Conservation (phyloP, 306 rosid genomes). For the Trifolium pratense region DNA sequence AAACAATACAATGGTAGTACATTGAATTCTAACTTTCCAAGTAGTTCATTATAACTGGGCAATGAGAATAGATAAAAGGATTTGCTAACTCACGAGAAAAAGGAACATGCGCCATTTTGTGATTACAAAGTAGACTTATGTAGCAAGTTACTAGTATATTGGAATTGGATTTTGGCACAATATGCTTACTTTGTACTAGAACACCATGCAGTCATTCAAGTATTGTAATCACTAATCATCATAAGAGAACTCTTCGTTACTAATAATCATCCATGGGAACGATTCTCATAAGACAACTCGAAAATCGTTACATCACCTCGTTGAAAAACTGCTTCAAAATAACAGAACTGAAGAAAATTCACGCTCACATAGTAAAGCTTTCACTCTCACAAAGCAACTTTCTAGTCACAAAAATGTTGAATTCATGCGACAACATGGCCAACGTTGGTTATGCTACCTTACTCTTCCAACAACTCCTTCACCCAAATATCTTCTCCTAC, state of each 20-base stretch:
- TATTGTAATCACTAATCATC: too few relatives aligned
- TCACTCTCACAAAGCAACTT: conserved; percentile 77
- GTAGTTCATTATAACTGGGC: too few relatives aligned
- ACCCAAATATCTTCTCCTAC: conserved; percentile 64
- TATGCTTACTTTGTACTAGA: too few relatives aligned
- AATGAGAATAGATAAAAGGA: too few relatives aligned
- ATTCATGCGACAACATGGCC: conserved; percentile 55
- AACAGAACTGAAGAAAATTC: conserved; percentile 55
- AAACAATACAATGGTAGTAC: too few relatives aligned
- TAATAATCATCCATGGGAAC: conserved; percentile 30
- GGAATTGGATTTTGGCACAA: too few relatives aligned
- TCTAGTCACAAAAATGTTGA: conserved; percentile 72
- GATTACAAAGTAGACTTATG: too few relatives aligned
- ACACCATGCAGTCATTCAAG: too few relatives aligned
- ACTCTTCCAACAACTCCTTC: conserved; percentile 58
- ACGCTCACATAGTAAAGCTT: conserved; percentile 54
- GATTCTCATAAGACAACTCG: conserved; percentile 51
- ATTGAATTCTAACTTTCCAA: too few relatives aligned
- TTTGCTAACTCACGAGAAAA: too few relatives aligned
- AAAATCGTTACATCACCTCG: conserved; percentile 56
- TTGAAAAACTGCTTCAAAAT: conserved; percentile 51
- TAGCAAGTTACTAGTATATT: too few relatives aligned
- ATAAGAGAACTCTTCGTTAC: neutral
- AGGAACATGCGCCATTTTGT: too few relatives aligned
- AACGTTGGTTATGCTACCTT: conserved; percentile 50